Percentiles rank a stretch among this genome's conserved stretches.
phyloP scores from a whole-genome alignment of 129 eudicot species.

The Centaurea solstitialis region DNA sequence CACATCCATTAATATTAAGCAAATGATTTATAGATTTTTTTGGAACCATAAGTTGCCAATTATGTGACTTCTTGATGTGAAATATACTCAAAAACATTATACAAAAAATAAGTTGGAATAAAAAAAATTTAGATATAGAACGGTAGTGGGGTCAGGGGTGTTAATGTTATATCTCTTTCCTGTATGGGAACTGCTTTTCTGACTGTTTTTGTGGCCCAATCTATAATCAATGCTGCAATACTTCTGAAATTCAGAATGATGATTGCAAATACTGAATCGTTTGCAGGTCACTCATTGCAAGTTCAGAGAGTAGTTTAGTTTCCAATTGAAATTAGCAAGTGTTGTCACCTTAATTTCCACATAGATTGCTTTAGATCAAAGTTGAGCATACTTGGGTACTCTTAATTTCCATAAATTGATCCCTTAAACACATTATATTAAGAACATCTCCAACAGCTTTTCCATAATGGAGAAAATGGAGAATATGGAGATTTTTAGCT shows the following conservation, averaged over 20 bases:
- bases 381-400: neutral
- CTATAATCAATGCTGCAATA: neutral
- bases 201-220: neutral
- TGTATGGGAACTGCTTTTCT: too few relatives aligned
- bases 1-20: neutral
- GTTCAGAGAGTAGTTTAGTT: neutral
- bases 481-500: too few relatives aligned
- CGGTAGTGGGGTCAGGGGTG: neutral
- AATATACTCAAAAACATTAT: neutral
- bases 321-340: neutral
- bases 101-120: neutral
- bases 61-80: neutral
- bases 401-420: neutral
- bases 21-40: neutral
- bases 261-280: neutral
- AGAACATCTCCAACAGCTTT: too few relatives aligned
- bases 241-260: neutral
- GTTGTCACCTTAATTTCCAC: neutral
- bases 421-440: neutral
- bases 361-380: neutral
- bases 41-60: neutral
- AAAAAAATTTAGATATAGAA: neutral
- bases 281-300: neutral
- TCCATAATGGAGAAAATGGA: too few relatives aligned
- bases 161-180: neutral